Percentiles rank a stretch among this genome's conserved stretches.
These are phyloP conservation scores for Wickerhamiella australiensis DNA, from an alignment of 805 yeast genomes.

Conservation along the genomic window DNA sequence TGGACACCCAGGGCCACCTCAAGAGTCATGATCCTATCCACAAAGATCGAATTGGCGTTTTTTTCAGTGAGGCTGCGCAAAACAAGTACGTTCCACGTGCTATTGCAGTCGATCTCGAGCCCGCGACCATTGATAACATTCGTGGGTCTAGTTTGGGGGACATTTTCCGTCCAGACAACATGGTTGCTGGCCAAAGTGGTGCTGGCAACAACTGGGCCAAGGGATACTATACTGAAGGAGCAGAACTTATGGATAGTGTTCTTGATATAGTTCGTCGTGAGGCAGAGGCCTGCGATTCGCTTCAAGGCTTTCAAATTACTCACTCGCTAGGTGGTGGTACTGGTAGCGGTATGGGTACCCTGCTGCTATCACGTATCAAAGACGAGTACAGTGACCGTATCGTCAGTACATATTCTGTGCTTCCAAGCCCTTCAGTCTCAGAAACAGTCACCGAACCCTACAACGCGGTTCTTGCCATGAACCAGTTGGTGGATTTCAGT, in stretches of 20 bases:
- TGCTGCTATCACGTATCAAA: constrained; percentile 70
- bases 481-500: constrained; percentile 80
- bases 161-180: constrained; percentile 85
- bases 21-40: constrained; percentile 22
- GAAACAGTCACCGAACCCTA: constrained; percentile 94
- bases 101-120: constrained; percentile 84
- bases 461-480: constrained; percentile 81
- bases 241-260: constrained; percentile 82
- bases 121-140: constrained; percentile 83
- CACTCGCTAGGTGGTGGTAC: constrained; percentile 87
- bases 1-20: constrained; percentile 28
- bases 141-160: constrained; percentile 70
- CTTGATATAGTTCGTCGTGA: constrained; percentile 85
- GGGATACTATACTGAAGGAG: constrained; percentile 95
- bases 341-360: constrained; percentile 93
- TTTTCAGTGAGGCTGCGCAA: constrained; percentile 68
- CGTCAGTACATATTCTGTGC: constrained; percentile 91
- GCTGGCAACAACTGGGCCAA: constrained; percentile 98
- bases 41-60: constrained; percentile 56
- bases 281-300: constrained; percentile 83
- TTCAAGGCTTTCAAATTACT: constrained; percentile 88
- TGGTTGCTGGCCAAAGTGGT: constrained; percentile 77
- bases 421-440: constrained; percentile 81
- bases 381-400: constrained; percentile 92
- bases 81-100: constrained; percentile 91